Percentiles rank a stretch among this genome's conserved stretches.
phyloP scores from a whole-genome alignment of 257 asterid species.

The Solanum chaucha region DNA sequence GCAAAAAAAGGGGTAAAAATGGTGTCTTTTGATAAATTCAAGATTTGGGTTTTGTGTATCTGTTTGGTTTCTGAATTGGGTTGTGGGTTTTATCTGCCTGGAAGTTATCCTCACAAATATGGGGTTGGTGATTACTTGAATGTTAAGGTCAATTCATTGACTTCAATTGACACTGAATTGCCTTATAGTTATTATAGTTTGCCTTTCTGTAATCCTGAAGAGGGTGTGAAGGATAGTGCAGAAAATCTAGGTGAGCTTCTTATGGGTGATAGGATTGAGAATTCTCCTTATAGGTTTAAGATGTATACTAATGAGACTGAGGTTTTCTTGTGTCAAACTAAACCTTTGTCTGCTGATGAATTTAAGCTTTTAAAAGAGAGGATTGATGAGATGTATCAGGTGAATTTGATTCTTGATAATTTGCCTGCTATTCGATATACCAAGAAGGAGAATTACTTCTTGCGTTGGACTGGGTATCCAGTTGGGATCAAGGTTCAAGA shows the following conservation, averaged over 20 bases:
- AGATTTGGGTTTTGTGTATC: background rate
- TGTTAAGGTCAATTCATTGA: background rate
- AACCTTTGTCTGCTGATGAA: background rate
- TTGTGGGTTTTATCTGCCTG: background rate
- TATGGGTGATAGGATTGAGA: background rate
- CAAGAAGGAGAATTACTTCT: constrained; percentile 47
- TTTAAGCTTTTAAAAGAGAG: constrained; percentile 52
- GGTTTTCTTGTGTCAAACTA: background rate
- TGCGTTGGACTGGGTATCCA: constrained; percentile 83
- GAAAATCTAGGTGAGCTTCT: background rate
- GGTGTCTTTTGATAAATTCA: background rate
- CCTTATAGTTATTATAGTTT: background rate
- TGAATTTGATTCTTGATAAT: constrained; percentile 71
- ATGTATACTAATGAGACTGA: background rate
- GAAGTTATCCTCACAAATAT: background rate
- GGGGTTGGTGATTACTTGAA: background rate
- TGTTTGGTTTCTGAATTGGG: background rate
- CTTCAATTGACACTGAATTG: background rate
- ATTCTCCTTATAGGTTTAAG: background rate
- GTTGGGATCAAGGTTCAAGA: constrained; percentile 66
- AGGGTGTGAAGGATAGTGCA: background rate
- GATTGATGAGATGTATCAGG: constrained; percentile 87
- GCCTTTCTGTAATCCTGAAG: background rate
- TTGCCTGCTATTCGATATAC: constrained; percentile 77
- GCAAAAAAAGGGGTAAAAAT: constrained; percentile 1